These are phyloP conservation scores for Stephania japonica DNA, from an alignment of 164 flowering plant species.

Conservation along the genomic window DNA sequence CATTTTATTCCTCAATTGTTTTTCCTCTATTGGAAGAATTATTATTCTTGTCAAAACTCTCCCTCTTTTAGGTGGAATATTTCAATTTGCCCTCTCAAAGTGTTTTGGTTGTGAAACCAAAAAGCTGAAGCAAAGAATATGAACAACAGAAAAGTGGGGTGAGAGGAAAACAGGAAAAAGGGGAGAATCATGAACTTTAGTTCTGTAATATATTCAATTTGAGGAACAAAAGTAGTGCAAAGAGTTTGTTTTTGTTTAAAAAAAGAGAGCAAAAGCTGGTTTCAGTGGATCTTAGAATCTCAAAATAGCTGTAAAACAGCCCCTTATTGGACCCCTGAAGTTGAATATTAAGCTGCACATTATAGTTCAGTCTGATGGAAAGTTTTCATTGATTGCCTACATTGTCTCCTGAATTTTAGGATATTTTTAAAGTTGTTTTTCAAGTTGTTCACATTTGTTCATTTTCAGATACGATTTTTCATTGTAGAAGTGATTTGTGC, in stretches of 20 bases:
- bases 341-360: too few relatives aligned
- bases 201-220: not conserved
- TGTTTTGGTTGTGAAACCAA: not conserved
- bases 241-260: not conserved
- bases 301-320: not conserved
- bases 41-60: not conserved
- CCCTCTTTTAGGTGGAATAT: not conserved
- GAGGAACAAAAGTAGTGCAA: not conserved
- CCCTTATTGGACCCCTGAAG: not conserved
- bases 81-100: not conserved
- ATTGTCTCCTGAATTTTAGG: too few relatives aligned
- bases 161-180: constrained; percentile 1
- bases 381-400: too few relatives aligned
- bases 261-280: not conserved
- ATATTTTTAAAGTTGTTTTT: too few relatives aligned
- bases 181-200: not conserved
- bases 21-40: not conserved
- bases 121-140: constrained; percentile 1
- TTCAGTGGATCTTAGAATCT: constrained; percentile 1
- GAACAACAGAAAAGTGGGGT: not conserved
- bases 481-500: too few relatives aligned
- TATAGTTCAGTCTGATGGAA: too few relatives aligned
- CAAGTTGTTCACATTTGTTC: too few relatives aligned
- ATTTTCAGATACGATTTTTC: too few relatives aligned
- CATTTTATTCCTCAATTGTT: not conserved